phyloP scores from a whole-genome alignment of 495 filamentous ascomycete genomes.

The Beverwykella pulmonaria region DNA sequence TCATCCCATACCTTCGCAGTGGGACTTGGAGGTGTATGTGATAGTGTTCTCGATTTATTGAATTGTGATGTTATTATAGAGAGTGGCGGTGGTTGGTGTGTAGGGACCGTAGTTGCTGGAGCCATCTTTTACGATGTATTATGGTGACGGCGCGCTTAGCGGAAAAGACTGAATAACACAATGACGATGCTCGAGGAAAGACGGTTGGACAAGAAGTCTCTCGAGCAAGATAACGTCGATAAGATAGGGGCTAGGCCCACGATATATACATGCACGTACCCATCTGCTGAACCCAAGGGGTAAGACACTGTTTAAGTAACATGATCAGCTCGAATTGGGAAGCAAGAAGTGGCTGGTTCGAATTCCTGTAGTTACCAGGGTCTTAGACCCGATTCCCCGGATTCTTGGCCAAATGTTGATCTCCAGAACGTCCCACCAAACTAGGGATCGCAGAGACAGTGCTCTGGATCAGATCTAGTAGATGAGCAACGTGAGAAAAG shows the following conservation, averaged over 20 bases:
- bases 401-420: conserved; percentile 7
- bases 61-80: conserved; percentile 21
- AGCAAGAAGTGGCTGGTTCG: conserved; percentile 21
- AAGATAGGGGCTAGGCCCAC: conserved; percentile 16
- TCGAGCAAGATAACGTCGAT: conserved; percentile 30
- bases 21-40: conserved; percentile 8
- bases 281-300: conserved; percentile 26
- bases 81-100: conserved; percentile 24
- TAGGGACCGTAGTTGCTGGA: conserved; percentile 9
- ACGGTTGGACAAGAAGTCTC: neutral
- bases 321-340: neutral
- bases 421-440: neutral
- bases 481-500: conserved; percentile 3
- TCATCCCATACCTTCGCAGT: conserved; percentile 33
- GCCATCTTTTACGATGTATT: conserved; percentile 14
- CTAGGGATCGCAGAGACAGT: conserved; percentile 16
- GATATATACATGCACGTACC: conserved; percentile 33
- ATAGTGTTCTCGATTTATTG: conserved; percentile 24
- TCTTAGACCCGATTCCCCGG: conserved; percentile 25
- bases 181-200: conserved; percentile 9
- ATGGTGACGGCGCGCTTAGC: neutral
- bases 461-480: conserved; percentile 3
- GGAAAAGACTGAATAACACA: neutral
- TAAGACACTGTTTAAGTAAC: conserved; percentile 34
- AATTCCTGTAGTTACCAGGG: conserved; percentile 27